Evolutionary conservation across 768 basidiomycete species (phyloP).

Genomic region (Tulasnella sp.): DNA sequence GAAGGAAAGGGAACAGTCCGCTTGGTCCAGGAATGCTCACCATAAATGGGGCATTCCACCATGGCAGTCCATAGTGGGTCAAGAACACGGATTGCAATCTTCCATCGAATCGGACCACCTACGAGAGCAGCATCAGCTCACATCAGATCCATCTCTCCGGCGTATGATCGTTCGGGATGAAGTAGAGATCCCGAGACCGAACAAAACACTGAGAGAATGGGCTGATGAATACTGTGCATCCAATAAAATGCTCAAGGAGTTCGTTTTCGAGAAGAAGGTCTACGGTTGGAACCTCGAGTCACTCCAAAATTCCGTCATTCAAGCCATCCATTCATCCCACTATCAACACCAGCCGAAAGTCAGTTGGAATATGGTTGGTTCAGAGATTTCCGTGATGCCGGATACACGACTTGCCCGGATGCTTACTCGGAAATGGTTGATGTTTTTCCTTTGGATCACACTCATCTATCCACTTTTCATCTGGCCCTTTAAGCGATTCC

Average conservation of each 20-base stretch:
- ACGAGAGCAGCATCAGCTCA: not conserved
- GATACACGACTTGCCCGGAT: conserved; percentile 50
- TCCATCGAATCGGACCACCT: conserved; percentile 6
- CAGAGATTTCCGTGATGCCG: conserved; percentile 51
- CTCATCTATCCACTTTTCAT: conserved; percentile 63
- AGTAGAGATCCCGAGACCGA: conserved; percentile 38
- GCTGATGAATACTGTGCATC: conserved; percentile 71
- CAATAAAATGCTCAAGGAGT: conserved; percentile 60
- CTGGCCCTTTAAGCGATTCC: conserved; percentile 62
- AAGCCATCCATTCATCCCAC: conserved; percentile 30
- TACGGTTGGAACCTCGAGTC: conserved; percentile 45
- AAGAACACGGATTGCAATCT: conserved; percentile 1
- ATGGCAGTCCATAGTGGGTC: conserved; percentile 27
- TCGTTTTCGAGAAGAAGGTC: conserved; percentile 56
- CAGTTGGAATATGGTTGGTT: conserved; percentile 34
- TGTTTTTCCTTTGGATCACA: conserved; percentile 51
- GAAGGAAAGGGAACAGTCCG: no score
- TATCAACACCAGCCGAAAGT: conserved; percentile 33
- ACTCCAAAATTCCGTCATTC: conserved; percentile 21
- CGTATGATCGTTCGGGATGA: no score
- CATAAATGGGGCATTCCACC: conserved; percentile 32
- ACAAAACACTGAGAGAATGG: conserved; percentile 59
- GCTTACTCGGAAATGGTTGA: conserved; percentile 59
- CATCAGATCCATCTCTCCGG: not conserved
- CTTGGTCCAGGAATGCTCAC: not conserved